Conservation (phyloP, 768 basidiomycete genomes). For the Zangia roseola region DNA sequence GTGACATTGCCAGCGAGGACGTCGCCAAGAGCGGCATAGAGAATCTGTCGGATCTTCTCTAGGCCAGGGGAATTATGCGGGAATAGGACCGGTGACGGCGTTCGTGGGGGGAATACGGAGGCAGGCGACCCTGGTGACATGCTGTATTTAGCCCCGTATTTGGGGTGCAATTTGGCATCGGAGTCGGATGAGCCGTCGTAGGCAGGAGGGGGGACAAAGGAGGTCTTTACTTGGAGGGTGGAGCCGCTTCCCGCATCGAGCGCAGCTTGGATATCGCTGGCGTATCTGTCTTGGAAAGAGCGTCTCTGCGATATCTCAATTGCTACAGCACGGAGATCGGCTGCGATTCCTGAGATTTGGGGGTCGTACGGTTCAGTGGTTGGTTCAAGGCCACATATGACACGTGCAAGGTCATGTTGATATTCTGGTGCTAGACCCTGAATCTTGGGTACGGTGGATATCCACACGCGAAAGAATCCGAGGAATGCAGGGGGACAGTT, state of each 20-base stretch:
- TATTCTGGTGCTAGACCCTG: conserved; percentile 59
- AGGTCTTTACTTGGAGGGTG: conserved; percentile 44
- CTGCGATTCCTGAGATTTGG: conserved; percentile 60
- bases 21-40: conserved; percentile 79
- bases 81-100: conserved; percentile 49
- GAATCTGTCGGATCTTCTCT: conserved; percentile 79
- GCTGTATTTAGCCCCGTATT: conserved; percentile 9
- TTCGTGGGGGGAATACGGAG: conserved; percentile 38
- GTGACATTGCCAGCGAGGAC: conserved; percentile 55
- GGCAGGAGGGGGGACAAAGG: conserved; percentile 69
- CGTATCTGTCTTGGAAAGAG: conserved; percentile 81
- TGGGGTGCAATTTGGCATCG: no score
- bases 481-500: conserved; percentile 74
- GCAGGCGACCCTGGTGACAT: conserved; percentile 19
- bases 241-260: conserved; percentile 58
- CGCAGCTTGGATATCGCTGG: conserved; percentile 72
- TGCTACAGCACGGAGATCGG: conserved; percentile 80
- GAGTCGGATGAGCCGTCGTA: conserved; percentile 44
- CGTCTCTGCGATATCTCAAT: conserved; percentile 85
- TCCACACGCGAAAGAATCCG: conserved; percentile 74
- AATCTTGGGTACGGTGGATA: conserved; percentile 59
- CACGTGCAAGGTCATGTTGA: conserved; percentile 80
- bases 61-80: conserved; percentile 48
- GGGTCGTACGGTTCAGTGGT: conserved; percentile 41
- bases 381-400: conserved; percentile 63